Evolutionary conservation across 306 rosid species (phyloP).

Genomic region (Spatholobus suberectus): DNA sequence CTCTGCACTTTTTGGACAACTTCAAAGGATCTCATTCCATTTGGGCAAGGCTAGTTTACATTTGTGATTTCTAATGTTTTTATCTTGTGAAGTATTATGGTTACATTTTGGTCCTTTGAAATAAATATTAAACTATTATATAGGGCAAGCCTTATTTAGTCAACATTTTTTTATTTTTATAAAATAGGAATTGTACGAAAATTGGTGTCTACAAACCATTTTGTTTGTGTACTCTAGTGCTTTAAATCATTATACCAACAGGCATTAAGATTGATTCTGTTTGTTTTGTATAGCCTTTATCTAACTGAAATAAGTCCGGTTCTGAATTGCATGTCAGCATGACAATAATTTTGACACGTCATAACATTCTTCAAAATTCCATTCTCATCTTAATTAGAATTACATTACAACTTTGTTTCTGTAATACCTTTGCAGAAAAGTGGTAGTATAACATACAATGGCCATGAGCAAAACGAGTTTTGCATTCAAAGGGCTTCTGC

Average conservation of each 20-base stretch:
- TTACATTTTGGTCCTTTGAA: neutral
- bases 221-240: neutral
- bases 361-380: neutral
- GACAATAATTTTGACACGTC: neutral
- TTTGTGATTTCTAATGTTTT: neutral
- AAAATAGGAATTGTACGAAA: neutral
- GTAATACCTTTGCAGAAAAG: conserved; percentile 51
- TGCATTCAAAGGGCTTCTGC: conserved; percentile 88
- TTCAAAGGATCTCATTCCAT: too few species aligned
- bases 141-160: neutral
- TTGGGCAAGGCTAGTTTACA: too few species aligned
- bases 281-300: neutral
- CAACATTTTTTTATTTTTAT: neutral
- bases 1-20: too few species aligned
- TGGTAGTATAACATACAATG: conserved; percentile 79
- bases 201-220: neutral
- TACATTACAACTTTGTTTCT: neutral
- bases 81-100: neutral
- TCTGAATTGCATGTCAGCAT: conserved; percentile 5
- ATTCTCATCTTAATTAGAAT: conserved; percentile 4
- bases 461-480: conserved; percentile 64
- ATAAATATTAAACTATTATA: neutral
- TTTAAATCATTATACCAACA: neutral
- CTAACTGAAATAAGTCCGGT: neutral
- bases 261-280: neutral